Conservation (phyloP, 176 grass and related monocot genomes). For the Canna indica region DNA sequence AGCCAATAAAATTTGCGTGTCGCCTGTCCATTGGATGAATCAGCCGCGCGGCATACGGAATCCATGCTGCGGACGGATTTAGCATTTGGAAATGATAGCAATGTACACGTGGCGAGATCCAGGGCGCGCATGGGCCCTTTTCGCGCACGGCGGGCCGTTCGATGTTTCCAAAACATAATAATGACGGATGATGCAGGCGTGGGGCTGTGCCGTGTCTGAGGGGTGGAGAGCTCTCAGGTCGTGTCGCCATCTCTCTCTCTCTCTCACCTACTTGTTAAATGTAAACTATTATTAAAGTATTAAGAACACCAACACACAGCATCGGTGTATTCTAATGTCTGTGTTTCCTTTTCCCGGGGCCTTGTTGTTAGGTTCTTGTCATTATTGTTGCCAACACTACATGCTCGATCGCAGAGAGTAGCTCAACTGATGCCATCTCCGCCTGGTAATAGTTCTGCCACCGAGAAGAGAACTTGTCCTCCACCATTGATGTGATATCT, state of each 20-base stretch:
- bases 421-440: background rate
- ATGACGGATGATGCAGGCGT: slow-evolving; percentile 19
- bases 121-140: background rate
- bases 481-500: slow-evolving; percentile 2
- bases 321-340: background rate
- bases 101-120: slow-evolving; percentile 4
- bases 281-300: background rate
- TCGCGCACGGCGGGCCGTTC: slow-evolving; percentile 7
- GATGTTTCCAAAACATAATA: slow-evolving; percentile 22
- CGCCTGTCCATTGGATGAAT: no score
- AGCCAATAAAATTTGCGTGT: no score
- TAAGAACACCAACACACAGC: background rate
- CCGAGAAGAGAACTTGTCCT: background rate
- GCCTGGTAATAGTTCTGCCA: background rate
- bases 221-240: background rate
- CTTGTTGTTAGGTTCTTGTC: background rate
- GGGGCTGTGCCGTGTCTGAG: background rate
- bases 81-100: no score
- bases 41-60: no score
- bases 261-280: background rate
- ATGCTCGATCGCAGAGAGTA: background rate
- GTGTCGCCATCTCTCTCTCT: slow-evolving; percentile 6
- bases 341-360: background rate
- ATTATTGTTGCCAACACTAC: background rate
- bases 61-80: no score